Base-by-base conservation (phyloP, 148 eudicot genomes). In the Rhododendron vialii region DNA sequence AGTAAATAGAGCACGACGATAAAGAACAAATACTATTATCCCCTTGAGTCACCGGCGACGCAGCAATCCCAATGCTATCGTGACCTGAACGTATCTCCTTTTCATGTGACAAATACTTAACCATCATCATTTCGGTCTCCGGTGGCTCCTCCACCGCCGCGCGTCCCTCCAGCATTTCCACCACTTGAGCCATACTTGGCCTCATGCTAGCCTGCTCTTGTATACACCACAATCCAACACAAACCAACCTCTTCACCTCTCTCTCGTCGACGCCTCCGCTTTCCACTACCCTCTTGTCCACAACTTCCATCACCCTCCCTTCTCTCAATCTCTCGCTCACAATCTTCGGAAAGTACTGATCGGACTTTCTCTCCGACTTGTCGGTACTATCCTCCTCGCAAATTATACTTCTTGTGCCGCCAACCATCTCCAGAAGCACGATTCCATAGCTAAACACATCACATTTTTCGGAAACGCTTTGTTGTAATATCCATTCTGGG, bases 401-500 rank as follows among this genome's bases (percentile, higher is more conserved):
- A 2, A 88, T 59, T 35, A 89, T 85, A 45, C 88, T 92, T 81
- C 98, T 91, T 75, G 90, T 81, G 22, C 99, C 97, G 4, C 97
- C 97, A 33, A 96, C 89, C 55, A 95, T 88, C 92, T 96, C 99
- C 82, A 95, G 85, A 38, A 96, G 91, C 50, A 96, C 98, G 93
- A 96, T 93, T 41, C 99, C 99, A 5, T 79, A 96, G 69, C 98
- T 94, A 43, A 91, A 96, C 0, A 96, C 90, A 82, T 96, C 99
- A 26, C 91, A 94, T 76, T 96, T 96, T 82, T 92, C 95, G 0
- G 97, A 93, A 35, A 94, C 84, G 0, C 98, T 95, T 24, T 91
- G 86, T 59, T 95, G 95, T 78, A 94, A 73, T 28, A 96, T 82
- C 99, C 98, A 96, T 57, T 96, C 99, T 0, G 99, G 99, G n/a